Conservation (phyloP, 1,139 yeast species). For the Magnusiomyces magnusii region DNA sequence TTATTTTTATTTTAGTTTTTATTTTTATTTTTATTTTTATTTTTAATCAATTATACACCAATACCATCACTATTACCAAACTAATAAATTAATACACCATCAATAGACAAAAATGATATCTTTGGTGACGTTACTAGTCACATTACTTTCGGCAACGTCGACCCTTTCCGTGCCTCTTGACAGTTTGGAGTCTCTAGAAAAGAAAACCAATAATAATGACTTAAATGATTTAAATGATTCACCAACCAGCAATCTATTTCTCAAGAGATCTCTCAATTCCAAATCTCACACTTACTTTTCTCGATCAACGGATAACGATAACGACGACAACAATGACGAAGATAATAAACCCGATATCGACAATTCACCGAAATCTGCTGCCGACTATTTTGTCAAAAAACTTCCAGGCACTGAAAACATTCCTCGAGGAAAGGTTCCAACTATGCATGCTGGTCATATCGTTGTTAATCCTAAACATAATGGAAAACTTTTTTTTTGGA, state of each 20-base stretch:
- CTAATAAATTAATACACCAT: no score
- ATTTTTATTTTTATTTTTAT: not conserved
- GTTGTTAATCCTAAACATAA: slow-evolving; percentile 46
- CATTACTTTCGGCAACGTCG: not conserved
- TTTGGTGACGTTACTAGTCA: not conserved
- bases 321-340: not conserved
- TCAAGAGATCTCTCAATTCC: no score
- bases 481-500: slow-evolving; percentile 77
- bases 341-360: no score
- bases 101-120: not conserved
- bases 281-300: no score
- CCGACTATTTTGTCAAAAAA: slow-evolving; percentile 32
- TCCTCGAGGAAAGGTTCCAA: slow-evolving; percentile 26
- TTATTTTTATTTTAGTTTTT: no score
- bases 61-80: no score
- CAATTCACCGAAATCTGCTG: slow-evolving; percentile 19
- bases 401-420: slow-evolving; percentile 33
- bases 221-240: no score
- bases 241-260: no score
- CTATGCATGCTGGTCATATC: slow-evolving; percentile 47
- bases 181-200: not conserved
- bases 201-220: not conserved
- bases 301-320: not conserved
- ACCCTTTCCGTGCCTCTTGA: not conserved
- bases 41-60: not conserved